Conservation (phyloP, 129 eudicot species). For the Deinandra increscens region DNA sequence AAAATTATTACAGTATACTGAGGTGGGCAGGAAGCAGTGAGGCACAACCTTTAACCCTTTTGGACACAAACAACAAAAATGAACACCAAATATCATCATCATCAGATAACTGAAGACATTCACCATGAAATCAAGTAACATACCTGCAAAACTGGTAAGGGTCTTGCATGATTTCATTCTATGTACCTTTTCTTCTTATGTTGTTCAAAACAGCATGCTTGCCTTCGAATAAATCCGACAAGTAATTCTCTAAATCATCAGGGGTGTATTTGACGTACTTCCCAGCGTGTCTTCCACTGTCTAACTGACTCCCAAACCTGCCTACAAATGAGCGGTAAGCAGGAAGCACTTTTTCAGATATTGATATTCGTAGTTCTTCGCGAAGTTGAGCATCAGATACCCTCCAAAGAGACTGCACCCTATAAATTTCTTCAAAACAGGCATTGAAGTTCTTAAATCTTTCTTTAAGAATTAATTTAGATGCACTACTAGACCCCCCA, state of each 20-base stretch:
- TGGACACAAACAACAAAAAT: constrained; percentile 34
- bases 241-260: constrained; percentile 78
- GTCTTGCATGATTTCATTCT: constrained; percentile 33
- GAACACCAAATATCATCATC: constrained; percentile 20
- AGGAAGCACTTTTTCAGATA: constrained; percentile 94
- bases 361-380: constrained; percentile 90
- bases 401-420: constrained; percentile 80
- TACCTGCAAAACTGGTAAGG: constrained; percentile 37
- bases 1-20: constrained; percentile 51
- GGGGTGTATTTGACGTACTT: constrained; percentile 73
- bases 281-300: constrained; percentile 86
- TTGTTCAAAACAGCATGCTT: constrained; percentile 67
- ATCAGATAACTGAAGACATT: constrained; percentile 25
- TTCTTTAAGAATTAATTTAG: constrained; percentile 79
- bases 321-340: constrained; percentile 90
- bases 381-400: constrained; percentile 94
- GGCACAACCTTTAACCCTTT: constrained; percentile 34
- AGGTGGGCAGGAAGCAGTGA: constrained; percentile 20
- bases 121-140: constrained; percentile 18
- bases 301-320: constrained; percentile 80
- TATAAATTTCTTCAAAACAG: constrained; percentile 84
- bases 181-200: constrained; percentile 75
- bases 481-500: constrained; percentile 74
- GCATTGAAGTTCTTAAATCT: constrained; percentile 85
- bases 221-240: constrained; percentile 85